phyloP scores from a whole-genome alignment of 169 alveolate species.

The Plasmodium relictum region DNA sequence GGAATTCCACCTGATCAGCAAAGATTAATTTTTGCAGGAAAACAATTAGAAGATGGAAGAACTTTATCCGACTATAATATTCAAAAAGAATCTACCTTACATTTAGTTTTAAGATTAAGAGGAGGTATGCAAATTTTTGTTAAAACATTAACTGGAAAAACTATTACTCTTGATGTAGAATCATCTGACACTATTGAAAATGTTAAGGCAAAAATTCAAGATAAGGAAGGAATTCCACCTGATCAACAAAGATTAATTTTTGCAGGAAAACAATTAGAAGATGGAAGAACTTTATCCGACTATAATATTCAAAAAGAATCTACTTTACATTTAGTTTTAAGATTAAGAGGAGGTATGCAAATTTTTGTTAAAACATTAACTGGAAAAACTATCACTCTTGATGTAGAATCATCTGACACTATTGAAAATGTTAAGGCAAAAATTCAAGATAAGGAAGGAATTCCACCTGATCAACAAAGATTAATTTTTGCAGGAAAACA shows the following conservation, averaged over 20 bases:
- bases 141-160: slow-evolving; percentile 89
- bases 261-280: slow-evolving; percentile 99
- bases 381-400: slow-evolving; percentile 95
- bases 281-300: slow-evolving; percentile 98
- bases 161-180: slow-evolving; percentile 96
- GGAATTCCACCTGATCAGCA: slow-evolving; percentile 99
- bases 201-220: slow-evolving; percentile 98
- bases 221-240: slow-evolving; percentile 99
- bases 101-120: slow-evolving; percentile 90
- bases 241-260: slow-evolving; percentile 99
- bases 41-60: slow-evolving; percentile 99
- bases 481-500: slow-evolving; percentile 99
- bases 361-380: slow-evolving; percentile 85
- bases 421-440: slow-evolving; percentile 98
- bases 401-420: slow-evolving; percentile 97
- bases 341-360: slow-evolving; percentile 87
- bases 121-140: slow-evolving; percentile 88
- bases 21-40: slow-evolving; percentile 99
- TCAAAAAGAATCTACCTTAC: slow-evolving; percentile 98
- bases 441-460: slow-evolving; percentile 98
- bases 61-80: slow-evolving; percentile 99
- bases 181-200: slow-evolving; percentile 97
- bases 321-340: slow-evolving; percentile 95
- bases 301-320: slow-evolving; percentile 99
- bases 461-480: slow-evolving; percentile 99